Evolutionary conservation across 139 green algal genomes (phyloP).

Genomic region (Deuterostichococcus epilithicus): DNA sequence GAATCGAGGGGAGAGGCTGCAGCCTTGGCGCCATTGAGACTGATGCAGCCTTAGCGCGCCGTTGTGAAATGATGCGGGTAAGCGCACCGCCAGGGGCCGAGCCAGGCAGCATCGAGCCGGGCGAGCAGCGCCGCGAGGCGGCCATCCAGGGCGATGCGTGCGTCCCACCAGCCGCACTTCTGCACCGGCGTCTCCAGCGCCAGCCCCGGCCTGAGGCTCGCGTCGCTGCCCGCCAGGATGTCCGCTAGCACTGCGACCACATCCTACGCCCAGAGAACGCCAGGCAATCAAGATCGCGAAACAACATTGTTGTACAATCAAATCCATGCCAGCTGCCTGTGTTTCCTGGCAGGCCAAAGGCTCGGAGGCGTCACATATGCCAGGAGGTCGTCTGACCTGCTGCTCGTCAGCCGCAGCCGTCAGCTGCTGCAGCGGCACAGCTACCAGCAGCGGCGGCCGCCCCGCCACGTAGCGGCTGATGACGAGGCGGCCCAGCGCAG

Average conservation of each 20-base stretch:
- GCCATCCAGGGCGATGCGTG: conserved; percentile 52
- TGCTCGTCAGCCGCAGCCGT: no score
- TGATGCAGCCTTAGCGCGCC: no score
- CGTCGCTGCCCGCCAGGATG: not conserved
- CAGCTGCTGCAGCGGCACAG: not conserved
- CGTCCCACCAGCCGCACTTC: conserved; percentile 40
- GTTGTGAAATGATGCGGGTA: no score
- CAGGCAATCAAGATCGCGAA: not conserved
- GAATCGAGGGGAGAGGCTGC: not conserved
- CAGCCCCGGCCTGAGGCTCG: conserved; percentile 20
- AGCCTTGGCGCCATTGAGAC: not conserved
- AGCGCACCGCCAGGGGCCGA: conserved; percentile 58
- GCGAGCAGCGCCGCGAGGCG: conserved; percentile 46
- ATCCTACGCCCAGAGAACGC: not conserved
- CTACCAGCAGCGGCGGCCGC: not conserved
- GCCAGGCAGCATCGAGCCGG: conserved; percentile 48
- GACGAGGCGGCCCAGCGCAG: not conserved
- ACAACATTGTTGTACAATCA: no score
- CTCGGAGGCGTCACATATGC: no score
- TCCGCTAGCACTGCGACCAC: not conserved
- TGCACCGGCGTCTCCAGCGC: conserved; percentile 3
- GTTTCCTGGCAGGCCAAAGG: no score
- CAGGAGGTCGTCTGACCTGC: no score
- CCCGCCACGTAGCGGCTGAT: not conserved
- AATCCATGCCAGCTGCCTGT: no score